phyloP scores from a whole-genome alignment of 2,329 filamentous ascomycete species.

The Plenodomus lindquistii region DNA sequence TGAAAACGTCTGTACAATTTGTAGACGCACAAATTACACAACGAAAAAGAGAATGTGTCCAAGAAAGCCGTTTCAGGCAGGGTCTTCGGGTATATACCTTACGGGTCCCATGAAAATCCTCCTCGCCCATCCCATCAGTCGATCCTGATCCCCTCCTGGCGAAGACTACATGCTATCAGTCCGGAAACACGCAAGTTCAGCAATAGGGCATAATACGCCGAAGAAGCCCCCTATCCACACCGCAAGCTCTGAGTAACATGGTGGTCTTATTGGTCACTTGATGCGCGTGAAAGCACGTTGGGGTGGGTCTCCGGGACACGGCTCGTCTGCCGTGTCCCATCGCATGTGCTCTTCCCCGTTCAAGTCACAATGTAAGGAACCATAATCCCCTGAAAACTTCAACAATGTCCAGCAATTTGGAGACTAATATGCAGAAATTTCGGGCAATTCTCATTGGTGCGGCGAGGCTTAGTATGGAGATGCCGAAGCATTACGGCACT shows the following conservation, averaged over 20 bases:
- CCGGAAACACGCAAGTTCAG: not conserved
- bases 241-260: not conserved
- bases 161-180: constrained; percentile 3
- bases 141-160: constrained; percentile 6
- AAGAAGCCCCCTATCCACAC: constrained; percentile 1
- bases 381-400: not conserved
- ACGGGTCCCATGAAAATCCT: not conserved
- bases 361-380: not conserved
- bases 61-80: constrained; percentile 4
- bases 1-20: not conserved
- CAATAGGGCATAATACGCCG: not conserved
- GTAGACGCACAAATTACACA: not conserved
- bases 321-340: no score
- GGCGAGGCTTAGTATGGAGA: not conserved
- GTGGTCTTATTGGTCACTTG: not conserved
- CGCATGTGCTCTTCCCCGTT: no score
- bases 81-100: constrained; percentile 17
- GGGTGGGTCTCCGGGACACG: not conserved
- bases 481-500: not conserved
- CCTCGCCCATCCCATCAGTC: not conserved
- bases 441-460: not conserved
- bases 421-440: constrained; percentile 5
- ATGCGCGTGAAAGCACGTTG: constrained; percentile 1
- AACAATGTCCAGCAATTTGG: constrained; percentile 1
- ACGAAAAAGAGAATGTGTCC: not conserved